Base-by-base conservation (phyloP, 2,329 filamentous ascomycete genomes). In the Cercospora sp. region DNA sequence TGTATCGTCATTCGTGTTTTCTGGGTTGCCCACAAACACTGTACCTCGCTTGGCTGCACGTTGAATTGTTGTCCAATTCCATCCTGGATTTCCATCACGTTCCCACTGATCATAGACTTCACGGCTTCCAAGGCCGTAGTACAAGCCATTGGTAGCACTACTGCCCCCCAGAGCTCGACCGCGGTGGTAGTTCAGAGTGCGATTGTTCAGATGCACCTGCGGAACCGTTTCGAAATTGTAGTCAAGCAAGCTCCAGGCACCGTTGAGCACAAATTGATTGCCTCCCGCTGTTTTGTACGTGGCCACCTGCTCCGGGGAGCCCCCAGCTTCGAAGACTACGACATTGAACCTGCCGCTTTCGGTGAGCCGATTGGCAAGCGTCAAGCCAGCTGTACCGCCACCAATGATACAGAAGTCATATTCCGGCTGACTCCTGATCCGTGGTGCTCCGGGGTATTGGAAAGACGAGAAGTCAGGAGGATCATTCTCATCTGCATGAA, bases 331-430 rank as follows among this genome's bases (percentile, higher is more conserved):
- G 67, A 70, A 66, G 53, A 67, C 67, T 9, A 70, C 63, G 51
- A 70, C 67, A n/a, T 53, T 55, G 45, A 63, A 60, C 20, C 57
- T 65, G 10, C 69, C 69, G 28, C 67, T 69, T 59, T 72, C 71
- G 23, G 69, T 68, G 20, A 73, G 68, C 13, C 72, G 68, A 31
- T 72, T 68, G 23, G 65, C 71, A 23, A 73, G 69, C 12, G 68
- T 67, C 8, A 73, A 64, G 12, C 72, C 72, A 58, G 72, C 71
- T 20, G 72, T 73, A 16, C 72, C 72, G 55, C 69, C 67, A 23
- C 69, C 69, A 20, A 71, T 63, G 57, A 71, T 60, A 39, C 69
- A 70, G 42, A 70, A 70, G 30, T 70, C 69, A 65, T 70, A 70
- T 26, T 63, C 45, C 13, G 69, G 61, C 33, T 67, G 55, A 33